Evolutionary conservation across 306 rosid genomes (phyloP).

Genomic region (Sophora flavescens): DNA sequence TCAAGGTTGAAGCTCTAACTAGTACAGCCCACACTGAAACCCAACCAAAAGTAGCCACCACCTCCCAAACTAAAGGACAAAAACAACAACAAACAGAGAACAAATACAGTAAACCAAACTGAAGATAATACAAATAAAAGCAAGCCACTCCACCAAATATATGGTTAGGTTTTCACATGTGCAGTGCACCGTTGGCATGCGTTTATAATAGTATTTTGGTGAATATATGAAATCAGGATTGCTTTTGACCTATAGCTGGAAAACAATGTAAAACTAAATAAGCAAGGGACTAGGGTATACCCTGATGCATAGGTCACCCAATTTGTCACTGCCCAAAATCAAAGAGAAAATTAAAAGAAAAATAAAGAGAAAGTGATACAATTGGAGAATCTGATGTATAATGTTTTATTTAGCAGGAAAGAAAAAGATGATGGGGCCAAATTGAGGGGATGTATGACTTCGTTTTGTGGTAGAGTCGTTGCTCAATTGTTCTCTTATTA

Average conservation of each 20-base stretch:
- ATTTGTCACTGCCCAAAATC: not conserved
- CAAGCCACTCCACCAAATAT: too few species aligned
- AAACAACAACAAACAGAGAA: too few species aligned
- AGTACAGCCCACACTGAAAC: too few species aligned
- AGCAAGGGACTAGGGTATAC: not conserved
- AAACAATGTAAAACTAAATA: conserved; percentile 14
- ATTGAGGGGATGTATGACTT: not conserved
- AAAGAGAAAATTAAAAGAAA: not conserved
- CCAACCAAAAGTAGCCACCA: too few species aligned
- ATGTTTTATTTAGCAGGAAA: conserved; percentile 3
- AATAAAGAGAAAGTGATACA: not conserved
- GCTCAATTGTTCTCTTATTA: not conserved
- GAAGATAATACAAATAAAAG: too few species aligned
- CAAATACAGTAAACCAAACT: too few species aligned
- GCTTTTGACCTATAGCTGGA: not conserved
- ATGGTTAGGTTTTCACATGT: conserved; percentile 1
- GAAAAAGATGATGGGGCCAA: conserved; percentile 9
- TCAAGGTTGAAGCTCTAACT: too few species aligned
- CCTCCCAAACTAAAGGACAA: too few species aligned
- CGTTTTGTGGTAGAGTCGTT: not conserved
- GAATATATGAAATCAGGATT: not conserved
- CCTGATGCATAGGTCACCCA: not conserved
- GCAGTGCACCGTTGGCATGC: conserved; percentile 27
- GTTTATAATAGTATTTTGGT: not conserved
- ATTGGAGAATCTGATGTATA: not conserved